Percentiles rank a stretch among this genome's conserved stretches.
Conservation (phyloP, 306 rosid species). For the Rosa persica region DNA sequence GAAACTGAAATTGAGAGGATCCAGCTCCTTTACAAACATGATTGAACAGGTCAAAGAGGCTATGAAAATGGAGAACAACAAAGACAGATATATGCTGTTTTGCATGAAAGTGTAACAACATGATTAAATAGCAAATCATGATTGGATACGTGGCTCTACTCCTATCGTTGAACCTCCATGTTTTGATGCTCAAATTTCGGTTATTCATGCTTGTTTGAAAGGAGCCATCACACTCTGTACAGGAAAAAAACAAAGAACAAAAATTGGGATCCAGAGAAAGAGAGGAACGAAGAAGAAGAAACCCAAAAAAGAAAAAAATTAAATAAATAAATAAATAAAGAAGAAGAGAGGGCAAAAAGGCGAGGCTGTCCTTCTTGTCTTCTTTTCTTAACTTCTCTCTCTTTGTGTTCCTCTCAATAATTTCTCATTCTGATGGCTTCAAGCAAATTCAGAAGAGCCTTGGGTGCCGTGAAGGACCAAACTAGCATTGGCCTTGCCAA, state of each 20-base stretch:
- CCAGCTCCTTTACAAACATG: background rate
- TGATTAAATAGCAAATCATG: background rate
- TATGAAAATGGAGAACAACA: background rate
- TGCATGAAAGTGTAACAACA: background rate
- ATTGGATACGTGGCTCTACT: conserved; percentile 15
- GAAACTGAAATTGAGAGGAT: background rate
- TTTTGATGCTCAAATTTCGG: conserved; percentile 48
- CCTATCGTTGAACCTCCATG: conserved; percentile 34
- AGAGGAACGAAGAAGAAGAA: conserved; percentile 20
- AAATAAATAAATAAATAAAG: background rate
- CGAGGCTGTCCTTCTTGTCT: conserved; percentile 26
- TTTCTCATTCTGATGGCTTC: conserved; percentile 42
- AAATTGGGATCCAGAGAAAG: conserved; percentile 9
- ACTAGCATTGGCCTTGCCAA: conserved; percentile 92
- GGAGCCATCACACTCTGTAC: conserved; percentile 19
- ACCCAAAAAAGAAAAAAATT: background rate
- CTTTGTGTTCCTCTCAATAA: conserved; percentile 13
- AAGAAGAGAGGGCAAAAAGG: conserved; percentile 10
- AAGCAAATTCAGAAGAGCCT: conserved; percentile 71
- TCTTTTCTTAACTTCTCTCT: conserved; percentile 6
- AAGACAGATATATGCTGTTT: background rate
- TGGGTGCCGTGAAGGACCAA: conserved; percentile 91
- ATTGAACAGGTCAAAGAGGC: conserved; percentile 8
- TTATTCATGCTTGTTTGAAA: conserved; percentile 37
- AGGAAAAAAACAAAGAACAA: background rate